Conservation (phyloP, 208 protist genomes). For the Trypanosoma boissoni region DNA sequence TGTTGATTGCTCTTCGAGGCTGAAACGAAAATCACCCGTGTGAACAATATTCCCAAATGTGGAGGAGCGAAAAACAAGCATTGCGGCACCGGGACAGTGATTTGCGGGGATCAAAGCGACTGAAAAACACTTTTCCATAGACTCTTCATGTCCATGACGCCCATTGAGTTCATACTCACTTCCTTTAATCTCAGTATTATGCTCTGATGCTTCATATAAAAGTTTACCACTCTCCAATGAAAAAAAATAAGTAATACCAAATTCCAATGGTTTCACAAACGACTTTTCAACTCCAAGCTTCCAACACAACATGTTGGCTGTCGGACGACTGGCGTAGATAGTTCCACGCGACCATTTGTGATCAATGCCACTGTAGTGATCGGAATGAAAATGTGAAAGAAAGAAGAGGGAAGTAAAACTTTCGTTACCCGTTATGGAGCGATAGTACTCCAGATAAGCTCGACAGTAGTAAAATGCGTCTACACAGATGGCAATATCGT, state of each 20-base stretch:
- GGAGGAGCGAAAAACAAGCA: constrained; percentile 81
- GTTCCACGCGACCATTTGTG: constrained; percentile 36
- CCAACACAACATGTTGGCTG: constrained; percentile 46
- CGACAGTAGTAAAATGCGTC: constrained; percentile 54
- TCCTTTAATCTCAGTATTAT: constrained; percentile 1
- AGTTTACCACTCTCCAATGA: constrained; percentile 32
- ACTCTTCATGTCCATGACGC: background rate
- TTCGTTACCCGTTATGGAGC: background rate
- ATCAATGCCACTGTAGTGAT: constrained; percentile 86
- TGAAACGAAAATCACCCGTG: constrained; percentile 93
- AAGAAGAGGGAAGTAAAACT: constrained; percentile 51
- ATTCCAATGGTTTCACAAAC: constrained; percentile 47
- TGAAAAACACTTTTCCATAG: constrained; percentile 24
- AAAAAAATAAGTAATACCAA: constrained; percentile 50
- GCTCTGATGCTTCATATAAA: constrained; percentile 10
- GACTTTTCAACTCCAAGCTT: constrained; percentile 38
- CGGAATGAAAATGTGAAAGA: constrained; percentile 91
- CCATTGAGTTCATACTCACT: constrained; percentile 10
- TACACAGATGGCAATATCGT: constrained; percentile 49
- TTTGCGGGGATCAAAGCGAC: constrained; percentile 79
- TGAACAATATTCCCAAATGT: constrained; percentile 74
- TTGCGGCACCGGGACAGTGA: constrained; percentile 90
- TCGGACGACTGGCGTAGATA: constrained; percentile 73
- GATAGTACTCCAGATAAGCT: constrained; percentile 10
- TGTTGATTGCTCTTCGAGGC: constrained; percentile 12